Percentiles rank a stretch among this genome's conserved stretches.
Evolutionary conservation across 768 basidiomycete genomes (phyloP).

Genomic region (Pulveroboletus sp.): DNA sequence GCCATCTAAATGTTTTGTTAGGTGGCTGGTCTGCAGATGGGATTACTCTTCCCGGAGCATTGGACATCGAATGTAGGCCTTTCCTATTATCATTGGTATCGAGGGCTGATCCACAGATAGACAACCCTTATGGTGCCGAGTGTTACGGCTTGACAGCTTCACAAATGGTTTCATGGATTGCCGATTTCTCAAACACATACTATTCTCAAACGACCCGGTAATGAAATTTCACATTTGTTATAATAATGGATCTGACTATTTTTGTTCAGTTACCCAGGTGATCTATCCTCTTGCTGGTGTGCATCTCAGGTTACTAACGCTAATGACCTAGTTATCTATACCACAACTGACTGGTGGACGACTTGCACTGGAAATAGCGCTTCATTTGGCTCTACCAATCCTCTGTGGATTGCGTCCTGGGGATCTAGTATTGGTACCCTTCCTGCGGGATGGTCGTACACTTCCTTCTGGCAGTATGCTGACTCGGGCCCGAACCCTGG

Average conservation of each 20-base stretch:
- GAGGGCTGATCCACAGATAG: conserved; percentile 25
- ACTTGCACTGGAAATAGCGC: conserved; percentile 58
- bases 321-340: conserved; percentile 46
- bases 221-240: not conserved
- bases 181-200: conserved; percentile 59
- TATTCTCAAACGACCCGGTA: conserved; percentile 44
- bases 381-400: conserved; percentile 46
- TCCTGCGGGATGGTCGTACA: conserved; percentile 53
- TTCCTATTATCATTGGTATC: not conserved
- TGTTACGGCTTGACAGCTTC: conserved; percentile 53
- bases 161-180: conserved; percentile 60
- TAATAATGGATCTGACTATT: not conserved
- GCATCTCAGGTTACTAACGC: not conserved
- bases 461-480: conserved; percentile 60
- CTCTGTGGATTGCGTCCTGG: conserved; percentile 59
- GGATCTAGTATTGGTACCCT: conserved; percentile 46
- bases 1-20: conserved; percentile 9
- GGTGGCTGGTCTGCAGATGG: conserved; percentile 54
- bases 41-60: conserved; percentile 57
- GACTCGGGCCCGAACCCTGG: conserved; percentile 53
- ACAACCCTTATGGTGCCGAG: conserved; percentile 45
- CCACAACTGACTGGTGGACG: conserved; percentile 64
- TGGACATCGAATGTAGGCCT: conserved; percentile 57
- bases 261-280: conserved; percentile 38
- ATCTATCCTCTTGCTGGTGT: conserved; percentile 2